These are phyloP conservation scores for Xylaria venustula DNA, from an alignment of 495 filamentous ascomycete species.

Conservation along the genomic window DNA sequence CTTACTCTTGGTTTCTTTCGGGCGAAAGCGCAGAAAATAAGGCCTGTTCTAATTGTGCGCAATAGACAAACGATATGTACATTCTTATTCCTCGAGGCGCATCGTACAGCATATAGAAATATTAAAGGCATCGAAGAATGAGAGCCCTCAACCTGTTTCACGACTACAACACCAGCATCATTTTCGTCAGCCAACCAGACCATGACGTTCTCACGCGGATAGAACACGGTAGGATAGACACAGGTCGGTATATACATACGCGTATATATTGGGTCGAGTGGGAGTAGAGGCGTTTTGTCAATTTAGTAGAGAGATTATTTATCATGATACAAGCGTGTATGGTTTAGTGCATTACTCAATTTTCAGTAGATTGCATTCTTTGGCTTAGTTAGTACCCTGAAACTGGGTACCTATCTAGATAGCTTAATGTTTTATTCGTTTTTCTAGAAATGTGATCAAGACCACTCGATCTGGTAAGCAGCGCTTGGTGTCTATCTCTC, in stretches of 20 bases:
- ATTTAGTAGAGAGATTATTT: neutral
- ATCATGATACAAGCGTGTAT: neutral
- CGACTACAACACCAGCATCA: neutral
- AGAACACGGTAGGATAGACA: slow-evolving; percentile 3
- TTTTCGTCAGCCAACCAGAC: neutral
- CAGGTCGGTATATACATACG: neutral
- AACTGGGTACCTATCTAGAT: neutral
- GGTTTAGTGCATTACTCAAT: neutral
- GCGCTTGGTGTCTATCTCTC: neutral
- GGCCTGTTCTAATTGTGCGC: slow-evolving; percentile 2
- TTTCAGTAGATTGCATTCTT: too few relatives aligned
- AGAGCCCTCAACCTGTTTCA: slow-evolving; percentile 6
- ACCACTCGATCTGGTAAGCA: neutral
- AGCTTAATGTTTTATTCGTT: neutral
- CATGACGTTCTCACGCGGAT: neutral
- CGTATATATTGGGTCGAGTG: neutral
- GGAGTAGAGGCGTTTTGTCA: neutral
- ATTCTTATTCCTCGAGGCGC: slow-evolving; percentile 91
- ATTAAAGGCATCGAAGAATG: slow-evolving; percentile 47
- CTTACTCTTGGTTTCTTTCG: too few relatives aligned
- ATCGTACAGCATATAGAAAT: slow-evolving; percentile 67
- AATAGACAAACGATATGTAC: slow-evolving; percentile 83
- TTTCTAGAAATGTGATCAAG: neutral
- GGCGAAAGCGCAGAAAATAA: neutral
- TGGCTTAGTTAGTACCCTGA: too few relatives aligned